Percentiles rank a stretch among this genome's conserved stretches.
Evolutionary conservation across 371 early-diverging fungal species (phyloP).

Genomic region (Catenaria anguillulae): DNA sequence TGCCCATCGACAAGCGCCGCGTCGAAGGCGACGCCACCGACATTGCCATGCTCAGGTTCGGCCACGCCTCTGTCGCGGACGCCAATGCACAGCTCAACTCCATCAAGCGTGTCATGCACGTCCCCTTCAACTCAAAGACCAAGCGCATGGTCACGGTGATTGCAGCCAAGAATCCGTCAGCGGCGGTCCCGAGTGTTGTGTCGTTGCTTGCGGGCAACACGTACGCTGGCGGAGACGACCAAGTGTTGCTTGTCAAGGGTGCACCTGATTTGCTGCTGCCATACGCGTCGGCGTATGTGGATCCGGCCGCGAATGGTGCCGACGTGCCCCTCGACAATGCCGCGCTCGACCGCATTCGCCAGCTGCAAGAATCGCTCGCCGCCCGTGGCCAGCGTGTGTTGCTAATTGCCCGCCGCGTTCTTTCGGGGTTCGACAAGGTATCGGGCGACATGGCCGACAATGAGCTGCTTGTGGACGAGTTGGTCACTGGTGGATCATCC

Average conservation of each 20-base stretch:
- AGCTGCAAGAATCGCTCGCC: slow-evolving; percentile 41
- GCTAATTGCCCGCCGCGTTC: slow-evolving; percentile 17
- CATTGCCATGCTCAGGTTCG: slow-evolving; percentile 49
- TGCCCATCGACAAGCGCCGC: slow-evolving; percentile 34
- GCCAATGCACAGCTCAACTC: slow-evolving; percentile 10
- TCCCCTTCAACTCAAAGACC: slow-evolving; percentile 55
- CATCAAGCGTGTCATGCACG: slow-evolving; percentile 22
- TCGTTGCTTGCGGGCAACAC: slow-evolving; percentile 1
- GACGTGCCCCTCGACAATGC: slow-evolving; percentile 25
- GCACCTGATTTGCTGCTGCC: slow-evolving; percentile 59
- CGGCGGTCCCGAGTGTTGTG: background rate
- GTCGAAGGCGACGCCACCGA: slow-evolving; percentile 63
- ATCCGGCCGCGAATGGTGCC: slow-evolving; percentile 19
- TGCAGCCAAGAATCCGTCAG: slow-evolving; percentile 10
- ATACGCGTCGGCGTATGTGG: slow-evolving; percentile 20
- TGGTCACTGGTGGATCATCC: slow-evolving; percentile 15
- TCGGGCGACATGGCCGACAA: background rate
- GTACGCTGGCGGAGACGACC: slow-evolving; percentile 1
- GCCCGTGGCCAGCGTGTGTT: slow-evolving; percentile 49
- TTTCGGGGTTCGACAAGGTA: background rate
- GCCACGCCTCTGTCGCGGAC: slow-evolving; percentile 13
- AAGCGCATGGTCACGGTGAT: slow-evolving; percentile 49
- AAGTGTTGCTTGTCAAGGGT: slow-evolving; percentile 46
- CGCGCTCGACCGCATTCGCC: slow-evolving; percentile 18
- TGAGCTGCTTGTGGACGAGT: background rate